phyloP scores from a whole-genome alignment of 176 grass and related monocot species.

The Avena sativa region DNA sequence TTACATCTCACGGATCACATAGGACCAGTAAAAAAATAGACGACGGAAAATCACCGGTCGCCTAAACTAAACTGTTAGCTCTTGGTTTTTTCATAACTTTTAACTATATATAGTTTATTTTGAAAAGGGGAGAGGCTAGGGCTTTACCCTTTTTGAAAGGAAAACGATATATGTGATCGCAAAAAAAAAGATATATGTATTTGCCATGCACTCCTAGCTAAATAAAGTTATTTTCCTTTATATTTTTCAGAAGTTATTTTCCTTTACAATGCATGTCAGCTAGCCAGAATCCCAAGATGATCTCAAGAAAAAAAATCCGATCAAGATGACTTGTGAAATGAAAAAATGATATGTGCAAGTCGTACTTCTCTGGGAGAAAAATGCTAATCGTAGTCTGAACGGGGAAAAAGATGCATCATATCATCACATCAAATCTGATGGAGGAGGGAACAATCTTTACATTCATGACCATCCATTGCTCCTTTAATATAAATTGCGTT shows the following conservation, averaged over 20 bases:
- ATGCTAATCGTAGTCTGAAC: background rate
- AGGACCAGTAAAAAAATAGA: too few species aligned
- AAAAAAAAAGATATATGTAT: background rate
- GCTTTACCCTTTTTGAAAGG: too few species aligned
- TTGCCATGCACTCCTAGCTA: background rate
- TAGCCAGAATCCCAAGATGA: background rate
- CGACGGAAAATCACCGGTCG: too few species aligned
- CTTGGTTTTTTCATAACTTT: too few species aligned
- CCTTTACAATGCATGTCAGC: background rate
- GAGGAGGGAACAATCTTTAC: background rate
- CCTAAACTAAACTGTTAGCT: background rate
- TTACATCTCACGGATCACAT: too few species aligned
- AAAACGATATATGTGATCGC: too few species aligned
- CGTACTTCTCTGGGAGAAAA: background rate
- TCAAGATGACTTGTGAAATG: background rate
- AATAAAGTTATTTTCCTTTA: background rate
- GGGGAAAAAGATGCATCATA: constrained; percentile 24
- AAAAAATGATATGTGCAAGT: background rate
- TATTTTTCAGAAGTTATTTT: background rate
- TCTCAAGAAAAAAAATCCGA: background rate
- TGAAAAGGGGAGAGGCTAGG: too few species aligned
- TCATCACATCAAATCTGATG: constrained; percentile 33
- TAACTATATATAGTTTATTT: too few species aligned
- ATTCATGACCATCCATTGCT: constrained; percentile 7
- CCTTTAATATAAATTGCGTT: constrained; percentile 23